Evolutionary conservation across 2,329 filamentous ascomycete species (phyloP), one percentile per base, ranked within the genome.

Genomic region (Fusarium devonianum): DNA sequence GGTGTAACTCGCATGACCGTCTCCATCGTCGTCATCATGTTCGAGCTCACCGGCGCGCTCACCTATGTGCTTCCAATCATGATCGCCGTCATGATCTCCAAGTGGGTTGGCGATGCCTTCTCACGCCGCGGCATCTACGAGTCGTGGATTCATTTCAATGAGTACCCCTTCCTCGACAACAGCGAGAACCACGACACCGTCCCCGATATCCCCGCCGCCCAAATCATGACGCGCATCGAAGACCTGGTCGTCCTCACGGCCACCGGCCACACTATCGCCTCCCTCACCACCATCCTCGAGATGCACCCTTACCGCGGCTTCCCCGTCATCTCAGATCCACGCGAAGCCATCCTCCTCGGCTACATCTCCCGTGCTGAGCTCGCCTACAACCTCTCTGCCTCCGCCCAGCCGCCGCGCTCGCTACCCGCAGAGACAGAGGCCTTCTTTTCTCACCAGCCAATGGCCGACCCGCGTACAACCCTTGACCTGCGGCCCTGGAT

Each of bases 11-110:
- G 93, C 61, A 95, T 99, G 86, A 99, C 94, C 0, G 92, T 97
- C 9, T 97, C 92, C 10, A 97, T 99, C 60, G 93, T 99, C 4
- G 94, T 97, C 66, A 99, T 99, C 75, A 97, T 97, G 89, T 99
- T 99, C 67, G 94, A 99, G 76, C 86, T 99, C 46, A 99, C 94
- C 0, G 94, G 94, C 41, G 94, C 94, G 2, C 81, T 99, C 19
- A 96, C 92, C 1, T 97, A 97, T 68, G 93, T 99, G 37, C 84
- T 99, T 7, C 94, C 94, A 44, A 99, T 97, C 71, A 99, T 99
- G 94, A 90, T 99, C 58, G 92, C 92, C 32, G 94, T 99, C 67
- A 96, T 99, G 92, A 81, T 97, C 33, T 90, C 90, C 56, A 99
- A 99, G 75, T 99, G 94, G 94, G 91, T 96, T 18, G 94, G 92